These are phyloP conservation scores for Arthroderma sp. DNA, from an alignment of 2,329 filamentous ascomycete genomes.

Conservation along the genomic window DNA sequence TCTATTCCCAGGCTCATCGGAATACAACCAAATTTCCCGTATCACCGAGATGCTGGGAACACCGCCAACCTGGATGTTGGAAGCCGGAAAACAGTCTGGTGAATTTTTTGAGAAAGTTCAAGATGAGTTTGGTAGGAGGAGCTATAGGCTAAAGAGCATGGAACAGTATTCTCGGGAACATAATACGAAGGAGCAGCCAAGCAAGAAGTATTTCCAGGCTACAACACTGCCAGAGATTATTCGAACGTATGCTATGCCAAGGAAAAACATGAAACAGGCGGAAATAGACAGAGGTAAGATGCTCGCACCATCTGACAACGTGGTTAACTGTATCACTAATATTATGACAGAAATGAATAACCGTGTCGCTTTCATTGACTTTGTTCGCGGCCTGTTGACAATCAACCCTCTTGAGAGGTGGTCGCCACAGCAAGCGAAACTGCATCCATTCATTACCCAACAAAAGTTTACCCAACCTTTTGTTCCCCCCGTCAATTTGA, in stretches of 20 bases:
- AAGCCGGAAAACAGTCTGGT: slow-evolving; percentile 94
- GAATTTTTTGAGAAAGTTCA: slow-evolving; percentile 91
- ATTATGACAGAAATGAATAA: slow-evolving; percentile 80
- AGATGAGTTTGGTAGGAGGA: slow-evolving; percentile 85
- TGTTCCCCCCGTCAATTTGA: slow-evolving; percentile 92
- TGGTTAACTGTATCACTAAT: slow-evolving; percentile 11
- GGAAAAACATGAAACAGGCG: slow-evolving; percentile 97
- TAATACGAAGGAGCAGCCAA: slow-evolving; percentile 92
- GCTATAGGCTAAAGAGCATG: slow-evolving; percentile 89
- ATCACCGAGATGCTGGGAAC: slow-evolving; percentile 98
- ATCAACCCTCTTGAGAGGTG: slow-evolving; percentile 94
- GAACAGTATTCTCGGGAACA: slow-evolving; percentile 95
- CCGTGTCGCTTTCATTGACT: slow-evolving; percentile 92
- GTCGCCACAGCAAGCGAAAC: slow-evolving; percentile 93
- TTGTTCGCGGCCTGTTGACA: slow-evolving; percentile 80
- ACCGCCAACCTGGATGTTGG: slow-evolving; percentile 96
- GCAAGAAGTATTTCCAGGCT: slow-evolving; percentile 98
- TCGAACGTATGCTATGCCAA: slow-evolving; percentile 91
- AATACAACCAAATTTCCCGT: slow-evolving; percentile 94
- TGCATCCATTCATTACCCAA: slow-evolving; percentile 97
- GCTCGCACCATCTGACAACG: not conserved
- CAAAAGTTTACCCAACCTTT: slow-evolving; percentile 95
- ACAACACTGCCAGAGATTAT: slow-evolving; percentile 94
- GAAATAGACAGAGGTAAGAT: slow-evolving; percentile 84
- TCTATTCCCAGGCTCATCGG: slow-evolving; percentile 89